These are phyloP conservation scores for Eragrostis curvula DNA, from an alignment of 176 grass and related monocot species.

Conservation along the genomic window DNA sequence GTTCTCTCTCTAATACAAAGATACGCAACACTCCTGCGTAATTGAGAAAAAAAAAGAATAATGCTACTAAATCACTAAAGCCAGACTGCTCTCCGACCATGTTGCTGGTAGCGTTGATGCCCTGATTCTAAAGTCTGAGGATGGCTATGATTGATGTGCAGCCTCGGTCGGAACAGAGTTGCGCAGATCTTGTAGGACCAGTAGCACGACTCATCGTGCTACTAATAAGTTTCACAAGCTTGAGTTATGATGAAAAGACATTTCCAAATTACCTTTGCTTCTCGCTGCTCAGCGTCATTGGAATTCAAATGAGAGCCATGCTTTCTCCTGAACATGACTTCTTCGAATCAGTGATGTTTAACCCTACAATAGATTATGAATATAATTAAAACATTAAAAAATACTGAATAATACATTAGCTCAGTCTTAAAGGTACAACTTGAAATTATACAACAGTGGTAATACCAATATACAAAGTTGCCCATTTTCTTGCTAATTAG, in stretches of 20 bases:
- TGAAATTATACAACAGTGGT: background rate
- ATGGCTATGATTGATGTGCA: no score
- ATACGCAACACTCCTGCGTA: no score
- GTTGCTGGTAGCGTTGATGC: no score
- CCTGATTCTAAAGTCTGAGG: no score
- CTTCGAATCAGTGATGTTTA: constrained; percentile 14
- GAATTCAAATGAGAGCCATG: constrained; percentile 48
- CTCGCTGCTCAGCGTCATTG: constrained; percentile 47
- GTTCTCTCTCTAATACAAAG: no score
- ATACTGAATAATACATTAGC: background rate
- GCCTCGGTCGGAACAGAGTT: no score
- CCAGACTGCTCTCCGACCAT: no score
- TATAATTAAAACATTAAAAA: background rate
- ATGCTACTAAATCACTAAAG: no score
- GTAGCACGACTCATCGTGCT: background rate
- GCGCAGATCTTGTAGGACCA: no score
- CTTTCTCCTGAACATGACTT: constrained; percentile 76
- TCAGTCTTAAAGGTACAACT: background rate
- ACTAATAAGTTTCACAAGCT: background rate
- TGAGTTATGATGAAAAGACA: background rate
- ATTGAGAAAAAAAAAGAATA: no score
- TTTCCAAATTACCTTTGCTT: constrained; percentile 63
- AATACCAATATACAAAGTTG: background rate
- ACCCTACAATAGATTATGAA: background rate
- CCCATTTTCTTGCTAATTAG: background rate